Evolutionary conservation across 2,329 filamentous ascomycete genomes (phyloP).

Genomic region (Incumbomyces lentus): DNA sequence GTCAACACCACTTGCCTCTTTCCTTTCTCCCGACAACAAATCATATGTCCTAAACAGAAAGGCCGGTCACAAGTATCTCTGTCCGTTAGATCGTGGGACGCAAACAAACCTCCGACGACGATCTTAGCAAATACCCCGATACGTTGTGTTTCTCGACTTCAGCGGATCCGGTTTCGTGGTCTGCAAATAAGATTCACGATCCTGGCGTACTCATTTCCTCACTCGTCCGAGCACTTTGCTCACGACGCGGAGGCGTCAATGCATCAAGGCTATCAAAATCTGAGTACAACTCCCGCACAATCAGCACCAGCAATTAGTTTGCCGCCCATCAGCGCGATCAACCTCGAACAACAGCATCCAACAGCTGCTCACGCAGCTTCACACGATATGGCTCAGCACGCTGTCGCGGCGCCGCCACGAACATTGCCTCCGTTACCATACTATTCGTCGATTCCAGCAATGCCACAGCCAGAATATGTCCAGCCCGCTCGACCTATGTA

Average conservation of each 20-base stretch:
- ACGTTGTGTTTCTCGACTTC: no score
- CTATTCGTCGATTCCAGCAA: constrained; percentile 14
- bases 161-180: no score
- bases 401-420: constrained; percentile 18
- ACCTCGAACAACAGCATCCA: constrained; percentile 16
- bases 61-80: neutral
- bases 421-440: constrained; percentile 21
- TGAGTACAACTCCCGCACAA: constrained; percentile 15
- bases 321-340: constrained; percentile 21
- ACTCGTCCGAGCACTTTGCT: constrained; percentile 7
- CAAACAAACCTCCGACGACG: neutral
- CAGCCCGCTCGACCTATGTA: constrained; percentile 16
- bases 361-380: constrained; percentile 12
- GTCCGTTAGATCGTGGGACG: constrained; percentile 6
- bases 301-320: constrained; percentile 19
- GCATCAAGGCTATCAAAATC: constrained; percentile 13
- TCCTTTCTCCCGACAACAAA: neutral
- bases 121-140: neutral
- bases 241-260: constrained; percentile 15
- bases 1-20: neutral
- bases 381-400: constrained; percentile 17
- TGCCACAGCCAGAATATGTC: constrained; percentile 18
- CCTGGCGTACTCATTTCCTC: constrained; percentile 6
- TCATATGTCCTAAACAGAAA: neutral
- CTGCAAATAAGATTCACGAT: neutral